Evolutionary conservation across 2,329 filamentous ascomycete species (phyloP), one percentile per base, ranked within the genome.

Genomic region (Aspergillus eucalypticola): DNA sequence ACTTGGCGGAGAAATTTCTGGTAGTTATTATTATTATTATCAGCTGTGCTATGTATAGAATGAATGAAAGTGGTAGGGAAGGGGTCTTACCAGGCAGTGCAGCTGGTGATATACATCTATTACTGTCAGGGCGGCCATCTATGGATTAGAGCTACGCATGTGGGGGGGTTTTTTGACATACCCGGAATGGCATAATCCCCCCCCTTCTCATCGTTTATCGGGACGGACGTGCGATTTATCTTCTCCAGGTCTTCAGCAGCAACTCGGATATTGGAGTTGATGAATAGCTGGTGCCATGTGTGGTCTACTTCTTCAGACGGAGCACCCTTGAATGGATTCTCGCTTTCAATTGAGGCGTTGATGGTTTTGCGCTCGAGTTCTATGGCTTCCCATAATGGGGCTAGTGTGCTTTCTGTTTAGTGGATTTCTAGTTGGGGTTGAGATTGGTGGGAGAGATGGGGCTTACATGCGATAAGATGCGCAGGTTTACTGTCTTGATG

Each of bases 51-150:
- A 32, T 13, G 29, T 11, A 4, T 32, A 4, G 10, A 32, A 11
- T 13, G 5, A 35, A 35, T 13, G 5, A 35, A 35, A 6, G 23
- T 25, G 23, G 25, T 8, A 25, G 23, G 23, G 23, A 25, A 3
- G 29, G 11, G 19, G 11, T 3, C 6, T 39, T 25, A 52, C 50
- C 29, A 52, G 29, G 17, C 50, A 52, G 8, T 52, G 50, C 1
- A 52, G 29, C 17, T 52, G 50, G 15, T 52, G 50, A n/a, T 52
- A 52, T n/a, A 52, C 50, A 39, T 52, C 50, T 52, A 5, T 3
- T 10, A n/a, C 8, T 8, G 3, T 23, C 17, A n/a, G 7, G 8
- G 1, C 2, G 3, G 3, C 10, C 10, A 15, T 4, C 15, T 6
- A 2, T 8, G 2, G 13, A 19, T 27, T 1, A n/a, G 6, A 4